Conservation (phyloP, 1,284 basidiomycete species). For the Irpex rosettiformis region DNA sequence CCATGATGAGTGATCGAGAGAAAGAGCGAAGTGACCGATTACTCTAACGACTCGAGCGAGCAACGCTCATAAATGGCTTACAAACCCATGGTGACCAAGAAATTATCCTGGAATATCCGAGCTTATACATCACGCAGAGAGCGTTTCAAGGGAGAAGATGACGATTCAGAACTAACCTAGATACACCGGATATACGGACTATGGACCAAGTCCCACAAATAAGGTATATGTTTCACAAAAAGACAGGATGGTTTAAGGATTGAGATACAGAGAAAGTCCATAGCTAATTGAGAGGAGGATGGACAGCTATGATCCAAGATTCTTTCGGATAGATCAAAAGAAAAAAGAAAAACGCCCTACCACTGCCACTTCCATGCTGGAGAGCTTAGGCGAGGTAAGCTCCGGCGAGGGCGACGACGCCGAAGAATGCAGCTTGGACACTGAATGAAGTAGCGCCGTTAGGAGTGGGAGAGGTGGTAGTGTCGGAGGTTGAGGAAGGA, state of each 20-base stretch:
- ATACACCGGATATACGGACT: conserved; percentile 12
- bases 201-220: conserved; percentile 9
- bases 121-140: neutral
- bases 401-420: conserved; percentile 26
- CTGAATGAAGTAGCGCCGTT: conserved; percentile 22
- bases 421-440: conserved; percentile 25
- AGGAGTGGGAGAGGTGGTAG: conserved; percentile 17
- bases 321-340: neutral
- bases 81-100: no score
- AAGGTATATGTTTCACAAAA: conserved; percentile 14
- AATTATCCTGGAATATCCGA: no score
- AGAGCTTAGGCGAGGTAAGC: conserved; percentile 25
- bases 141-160: neutral
- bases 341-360: neutral
- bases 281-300: conserved; percentile 1
- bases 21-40: neutral
- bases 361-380: neutral
- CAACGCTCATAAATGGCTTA: neutral
- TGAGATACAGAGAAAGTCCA: conserved; percentile 12
- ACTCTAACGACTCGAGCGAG: neutral
- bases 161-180: conserved; percentile 1
- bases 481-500: conserved; percentile 21
- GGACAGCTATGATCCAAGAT: neutral
- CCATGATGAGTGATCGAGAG: neutral
- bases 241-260: conserved; percentile 15